Base-by-base conservation (phyloP, 1,284 basidiomycete species). In the Ceratobasidium papillatum region DNA sequence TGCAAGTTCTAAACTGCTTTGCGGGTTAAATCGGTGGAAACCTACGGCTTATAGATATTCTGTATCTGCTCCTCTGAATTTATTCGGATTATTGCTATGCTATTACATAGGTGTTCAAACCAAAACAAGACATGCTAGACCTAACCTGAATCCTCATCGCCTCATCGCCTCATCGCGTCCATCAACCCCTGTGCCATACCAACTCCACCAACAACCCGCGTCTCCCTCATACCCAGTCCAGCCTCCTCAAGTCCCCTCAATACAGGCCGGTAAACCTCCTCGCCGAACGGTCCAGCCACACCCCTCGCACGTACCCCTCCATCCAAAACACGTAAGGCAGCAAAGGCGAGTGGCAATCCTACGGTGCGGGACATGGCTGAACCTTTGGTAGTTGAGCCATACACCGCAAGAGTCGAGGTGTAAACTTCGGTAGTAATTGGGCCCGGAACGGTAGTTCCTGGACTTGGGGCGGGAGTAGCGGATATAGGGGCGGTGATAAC, bases 321-420 rank as follows among this genome's bases (percentile, higher is more conserved):
- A 80, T 95, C 92, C 27, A 93, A 82, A 1, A 96, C 86, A 22
- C 86, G 84, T 78, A 92, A 81, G 0, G 94, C 89, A 0, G 94
- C 94, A 79, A 95, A 87, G 1, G 91, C 94, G 19, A 95, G 87
- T 0, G 94, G 95, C 51, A 94, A 83, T 8, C 96, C 96, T 14
- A 98, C 96, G 0, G 93, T 94, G 59, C 90, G 87, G 12, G 94
- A 89, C 96, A 98, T 98, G 0, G 95, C 94, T 0, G 91, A 91
- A 19, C 87, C 89, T 17, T 25, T 17, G 3, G 65, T 59, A 3
- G 86, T 79, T 14, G 87, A 88, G 0, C 94, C 95, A 78, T 92
- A 94, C 66, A 88, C 86, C 47, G 94, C 85, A 17, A 98, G 82
- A 27, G 89, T 88, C 1, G 94, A 94, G 9, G 90, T 93, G 78